Evolutionary conservation across 345 rosid species (phyloP).

Genomic region (Citrus australasica): DNA sequence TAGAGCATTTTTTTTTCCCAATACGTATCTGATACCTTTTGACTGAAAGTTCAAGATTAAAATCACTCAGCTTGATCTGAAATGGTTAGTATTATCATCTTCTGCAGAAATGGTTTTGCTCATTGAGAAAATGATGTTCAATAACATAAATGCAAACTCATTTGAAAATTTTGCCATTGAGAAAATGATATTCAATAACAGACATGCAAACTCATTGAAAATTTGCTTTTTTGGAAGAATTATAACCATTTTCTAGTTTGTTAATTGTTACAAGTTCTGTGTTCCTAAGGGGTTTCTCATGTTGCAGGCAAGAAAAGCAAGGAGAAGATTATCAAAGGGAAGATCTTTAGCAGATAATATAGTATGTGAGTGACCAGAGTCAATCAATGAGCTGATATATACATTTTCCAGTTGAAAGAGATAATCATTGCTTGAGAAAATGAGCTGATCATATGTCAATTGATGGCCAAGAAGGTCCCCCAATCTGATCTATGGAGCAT

Average conservation of each 20-base stretch:
- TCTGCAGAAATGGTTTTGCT: background rate
- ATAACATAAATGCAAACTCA: too few relatives aligned
- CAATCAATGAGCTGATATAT: background rate
- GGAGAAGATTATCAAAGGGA: slow-evolving; percentile 23
- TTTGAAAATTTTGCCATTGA: too few relatives aligned
- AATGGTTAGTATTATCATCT: too few relatives aligned
- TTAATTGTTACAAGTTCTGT: background rate
- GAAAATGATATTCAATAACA: too few relatives aligned
- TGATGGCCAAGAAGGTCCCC: background rate
- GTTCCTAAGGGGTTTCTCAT: background rate
- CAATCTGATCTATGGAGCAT: background rate
- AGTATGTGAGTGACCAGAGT: background rate
- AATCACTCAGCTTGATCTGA: too few relatives aligned
- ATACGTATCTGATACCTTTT: background rate
- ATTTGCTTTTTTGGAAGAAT: background rate
- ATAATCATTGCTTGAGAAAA: background rate
- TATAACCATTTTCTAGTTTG: background rate
- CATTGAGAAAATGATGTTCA: background rate
- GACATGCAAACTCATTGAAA: too few relatives aligned
- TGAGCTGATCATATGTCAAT: background rate
- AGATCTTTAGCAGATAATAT: background rate
- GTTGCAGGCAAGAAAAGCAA: slow-evolving; percentile 46
- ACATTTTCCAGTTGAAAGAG: background rate
- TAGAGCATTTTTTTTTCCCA: background rate
- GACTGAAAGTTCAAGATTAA: background rate